A percentile compares a stretch with the other conserved stretches of the same genome.
phyloP scores from a whole-genome alignment of 352 stramenopile genomes.

The Phytopythium boreale region DNA sequence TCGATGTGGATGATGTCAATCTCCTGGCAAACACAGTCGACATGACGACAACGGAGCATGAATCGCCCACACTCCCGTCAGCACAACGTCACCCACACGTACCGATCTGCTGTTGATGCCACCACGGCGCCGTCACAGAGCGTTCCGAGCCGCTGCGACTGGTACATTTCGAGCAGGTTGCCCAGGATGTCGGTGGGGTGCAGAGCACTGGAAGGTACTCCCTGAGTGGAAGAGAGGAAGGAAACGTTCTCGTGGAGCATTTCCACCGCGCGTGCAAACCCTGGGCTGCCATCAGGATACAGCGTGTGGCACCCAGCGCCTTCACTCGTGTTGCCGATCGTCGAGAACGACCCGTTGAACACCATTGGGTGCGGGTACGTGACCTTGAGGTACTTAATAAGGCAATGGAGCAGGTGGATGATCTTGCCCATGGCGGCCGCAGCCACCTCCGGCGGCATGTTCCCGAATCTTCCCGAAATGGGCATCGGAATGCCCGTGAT shows the following conservation, averaged over 20 bases:
- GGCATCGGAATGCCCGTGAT: constrained; percentile 69
- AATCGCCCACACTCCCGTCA: background rate
- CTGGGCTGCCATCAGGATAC: constrained; percentile 76
- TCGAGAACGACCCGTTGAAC: constrained; percentile 86
- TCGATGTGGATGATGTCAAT: constrained; percentile 9
- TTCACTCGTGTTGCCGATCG: constrained; percentile 76
- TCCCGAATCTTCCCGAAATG: constrained; percentile 67
- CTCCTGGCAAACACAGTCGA: background rate
- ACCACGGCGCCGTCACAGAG: constrained; percentile 26
- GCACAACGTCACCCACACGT: background rate
- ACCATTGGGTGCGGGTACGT: constrained; percentile 82
- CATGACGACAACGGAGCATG: background rate
- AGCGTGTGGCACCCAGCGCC: constrained; percentile 77
- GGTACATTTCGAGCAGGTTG: constrained; percentile 62
- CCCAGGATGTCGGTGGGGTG: constrained; percentile 59
- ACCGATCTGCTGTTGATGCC: constrained; percentile 8
- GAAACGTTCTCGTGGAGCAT: constrained; percentile 82
- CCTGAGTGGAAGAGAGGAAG: constrained; percentile 52
- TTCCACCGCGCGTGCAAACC: constrained; percentile 65
- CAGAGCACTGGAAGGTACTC: constrained; percentile 28
- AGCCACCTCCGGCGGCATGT: constrained; percentile 71
- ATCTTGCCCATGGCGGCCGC: constrained; percentile 66
- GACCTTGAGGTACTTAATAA: constrained; percentile 69
- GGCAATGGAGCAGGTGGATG: constrained; percentile 67
- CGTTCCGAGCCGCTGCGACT: constrained; percentile 34